phyloP scores from a whole-genome alignment of 2,329 filamentous ascomycete species.

The Cordyceps farinosa region DNA sequence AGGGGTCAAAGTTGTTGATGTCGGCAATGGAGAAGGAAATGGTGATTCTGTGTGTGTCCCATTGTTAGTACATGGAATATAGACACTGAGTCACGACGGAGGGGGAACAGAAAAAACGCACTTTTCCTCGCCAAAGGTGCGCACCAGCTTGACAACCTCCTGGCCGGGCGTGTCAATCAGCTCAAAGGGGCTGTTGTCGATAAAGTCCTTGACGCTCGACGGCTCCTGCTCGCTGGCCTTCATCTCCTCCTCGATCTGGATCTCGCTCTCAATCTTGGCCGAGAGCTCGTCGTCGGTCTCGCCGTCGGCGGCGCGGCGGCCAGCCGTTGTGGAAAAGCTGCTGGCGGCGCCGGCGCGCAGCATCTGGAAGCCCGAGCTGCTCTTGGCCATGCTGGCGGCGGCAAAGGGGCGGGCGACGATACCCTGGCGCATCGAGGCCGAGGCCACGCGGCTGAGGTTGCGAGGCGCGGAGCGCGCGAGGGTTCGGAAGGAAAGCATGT shows the following conservation, averaged over 20 bases:
- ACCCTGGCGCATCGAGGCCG: conserved; percentile 48
- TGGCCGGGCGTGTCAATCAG: conserved; percentile 77
- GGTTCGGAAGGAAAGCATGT: conserved; percentile 67
- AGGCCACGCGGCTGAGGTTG: conserved; percentile 55
- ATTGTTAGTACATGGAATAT: background rate
- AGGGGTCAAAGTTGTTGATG: conserved; percentile 39
- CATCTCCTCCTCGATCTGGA: conserved; percentile 79
- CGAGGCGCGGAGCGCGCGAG: conserved; percentile 66
- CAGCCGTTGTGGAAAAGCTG: conserved; percentile 44
- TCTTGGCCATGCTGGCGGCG: conserved; percentile 32
- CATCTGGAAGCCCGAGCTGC: conserved; percentile 22
- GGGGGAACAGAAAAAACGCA: conserved; percentile 41
- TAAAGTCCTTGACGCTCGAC: conserved; percentile 78
- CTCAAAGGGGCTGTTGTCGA: conserved; percentile 81
- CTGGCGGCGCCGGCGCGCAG: conserved; percentile 39
- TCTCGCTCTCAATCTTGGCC: conserved; percentile 80
- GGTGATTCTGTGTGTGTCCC: conserved; percentile 34
- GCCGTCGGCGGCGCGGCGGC: conserved; percentile 39
- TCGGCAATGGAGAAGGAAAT: conserved; percentile 43
- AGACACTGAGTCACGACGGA: no score
- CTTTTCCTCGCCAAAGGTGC: conserved; percentile 85
- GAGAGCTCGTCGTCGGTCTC: conserved; percentile 75
- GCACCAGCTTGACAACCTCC: conserved; percentile 82
- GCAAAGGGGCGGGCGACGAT: conserved; percentile 42
- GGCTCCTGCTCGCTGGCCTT: conserved; percentile 69